These are phyloP conservation scores for Litsea cubeba DNA, from an alignment of 164 flowering plant species.

Conservation along the genomic window DNA sequence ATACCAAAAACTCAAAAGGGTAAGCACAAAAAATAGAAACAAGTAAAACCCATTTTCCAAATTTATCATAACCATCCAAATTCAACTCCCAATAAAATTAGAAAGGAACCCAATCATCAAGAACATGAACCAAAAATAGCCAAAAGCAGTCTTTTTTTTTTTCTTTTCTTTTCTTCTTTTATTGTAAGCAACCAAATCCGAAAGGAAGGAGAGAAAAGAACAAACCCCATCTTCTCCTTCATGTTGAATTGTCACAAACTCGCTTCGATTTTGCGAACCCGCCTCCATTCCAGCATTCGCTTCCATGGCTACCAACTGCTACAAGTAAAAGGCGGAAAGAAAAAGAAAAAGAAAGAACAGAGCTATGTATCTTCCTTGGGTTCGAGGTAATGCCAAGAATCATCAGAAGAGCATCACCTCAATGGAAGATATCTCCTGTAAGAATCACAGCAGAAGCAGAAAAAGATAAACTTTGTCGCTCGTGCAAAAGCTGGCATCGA, in stretches of 20 bases:
- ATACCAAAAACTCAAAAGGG: neutral
- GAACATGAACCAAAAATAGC: neutral
- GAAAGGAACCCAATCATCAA: constrained; percentile 4
- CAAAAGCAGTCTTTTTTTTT: neutral
- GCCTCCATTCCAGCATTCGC: constrained; percentile 89
- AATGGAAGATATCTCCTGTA: neutral
- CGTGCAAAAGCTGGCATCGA: neutral
- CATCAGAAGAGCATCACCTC: neutral
- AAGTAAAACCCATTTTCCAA: constrained; percentile 5
- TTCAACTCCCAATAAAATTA: neutral
- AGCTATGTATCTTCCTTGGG: neutral
- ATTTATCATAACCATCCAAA: constrained; percentile 1
- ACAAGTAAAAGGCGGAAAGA: neutral
- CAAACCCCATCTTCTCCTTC: constrained; percentile 77
- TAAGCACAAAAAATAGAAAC: neutral
- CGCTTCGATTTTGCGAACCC: constrained; percentile 78
- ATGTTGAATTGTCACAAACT: constrained; percentile 75
- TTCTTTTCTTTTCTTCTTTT: no score
- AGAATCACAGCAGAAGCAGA: neutral
- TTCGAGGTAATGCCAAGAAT: neutral
- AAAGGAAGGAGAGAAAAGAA: constrained; percentile 6
- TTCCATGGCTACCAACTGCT: constrained; percentile 43
- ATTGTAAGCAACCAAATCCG: constrained; percentile 6
- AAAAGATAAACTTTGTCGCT: neutral
- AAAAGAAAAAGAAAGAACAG: neutral